Base-by-base conservation (phyloP, 345 rosid genomes). In the Angophora floribunda region DNA sequence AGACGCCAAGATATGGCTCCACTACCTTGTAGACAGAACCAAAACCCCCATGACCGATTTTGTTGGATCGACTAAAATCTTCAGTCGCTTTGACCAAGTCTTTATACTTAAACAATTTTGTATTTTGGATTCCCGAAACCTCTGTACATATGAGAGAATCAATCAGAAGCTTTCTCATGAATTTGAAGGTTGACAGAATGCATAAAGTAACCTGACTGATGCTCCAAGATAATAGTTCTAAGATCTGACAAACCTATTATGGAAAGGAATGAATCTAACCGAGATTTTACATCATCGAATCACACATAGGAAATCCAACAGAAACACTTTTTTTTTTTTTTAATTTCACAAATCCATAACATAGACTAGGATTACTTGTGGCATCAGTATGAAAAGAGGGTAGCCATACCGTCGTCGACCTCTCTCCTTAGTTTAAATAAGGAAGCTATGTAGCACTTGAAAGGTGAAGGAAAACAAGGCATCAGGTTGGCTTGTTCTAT, bases 21-120 rank as follows among this genome's bases (percentile, higher is more conserved):
- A 86, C 91, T 91, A 96, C 98, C 98, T 95, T 95, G 93, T 93
- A 96, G 80, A 96, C 98, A 91, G 89, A 90, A 85, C 97, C 98
- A 75, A 95, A 95, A 87, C 97, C 98, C 53, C 98, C 98, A 87
- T 93, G 92, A 44, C 98, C 98, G 85, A 96, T 89, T 91, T 92
- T 95, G 88, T 95, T 94, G 85, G 91, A 90, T 22, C 70, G 89
- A 87, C 90, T 89, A 89, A 96, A 96, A 89, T 93, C 89, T 59
- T 88, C 93, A 9, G 98, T 93, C 32, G 98, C 98, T 87, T 86
- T 12, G 80, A 49, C 88, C 90, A 96, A 87, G 57, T 96, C 98
- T 85, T 30, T 88, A 87, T 95, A 95, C 85, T 91, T 28, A 89
- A 89, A 96, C 82, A 51, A 88, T 84, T 57, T 9, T 88, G 82